These are phyloP conservation scores for Gracilaria gracilis DNA, from an alignment of 23 red algal genomes.

Conservation along the genomic window DNA sequence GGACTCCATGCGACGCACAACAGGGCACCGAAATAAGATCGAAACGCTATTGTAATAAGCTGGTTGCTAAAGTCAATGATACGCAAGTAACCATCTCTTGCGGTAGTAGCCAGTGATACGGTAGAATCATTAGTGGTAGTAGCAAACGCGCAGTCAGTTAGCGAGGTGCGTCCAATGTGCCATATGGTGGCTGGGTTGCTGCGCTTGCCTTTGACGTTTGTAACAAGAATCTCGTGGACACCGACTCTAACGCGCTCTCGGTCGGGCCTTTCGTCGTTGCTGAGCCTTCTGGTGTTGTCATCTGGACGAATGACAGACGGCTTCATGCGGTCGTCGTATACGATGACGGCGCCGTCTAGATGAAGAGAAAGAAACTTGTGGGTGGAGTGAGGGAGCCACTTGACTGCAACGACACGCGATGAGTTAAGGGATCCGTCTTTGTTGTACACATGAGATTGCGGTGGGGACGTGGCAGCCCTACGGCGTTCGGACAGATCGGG, in stretches of 20 bases:
- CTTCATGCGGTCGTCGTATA: conserved; percentile 81
- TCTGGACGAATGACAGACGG: conserved; percentile 24
- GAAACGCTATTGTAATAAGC: conserved; percentile 72
- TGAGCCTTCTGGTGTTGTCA: conserved; percentile 30
- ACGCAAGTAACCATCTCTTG: conserved; percentile 86
- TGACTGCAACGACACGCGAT: conserved; percentile 76
- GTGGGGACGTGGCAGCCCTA: conserved; percentile 15
- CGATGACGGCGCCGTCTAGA: conserved; percentile 76
- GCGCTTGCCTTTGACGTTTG: conserved; percentile 68
- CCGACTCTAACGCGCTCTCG: conserved; percentile 47
- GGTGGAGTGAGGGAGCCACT: conserved; percentile 67
- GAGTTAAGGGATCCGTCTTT: conserved; percentile 68
- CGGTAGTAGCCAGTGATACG: conserved; percentile 59
- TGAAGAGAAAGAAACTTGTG: conserved; percentile 70
- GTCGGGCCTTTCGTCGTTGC: conserved; percentile 37
- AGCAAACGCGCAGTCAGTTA: conserved; percentile 75
- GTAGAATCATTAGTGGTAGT: conserved; percentile 37
- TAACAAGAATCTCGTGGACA: conserved; percentile 74
- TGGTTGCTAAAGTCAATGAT: conserved; percentile 77
- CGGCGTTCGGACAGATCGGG: conserved; percentile 55
- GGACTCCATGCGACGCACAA: conserved; percentile 92
- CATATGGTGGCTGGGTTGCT: conserved; percentile 72
- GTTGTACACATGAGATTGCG: conserved; percentile 60
- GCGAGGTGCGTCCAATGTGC: conserved; percentile 59
- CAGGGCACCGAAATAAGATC: conserved; percentile 94